These are phyloP conservation scores for Aspergillus neotritici DNA, from an alignment of 2,329 filamentous ascomycete genomes.

Conservation along the genomic window DNA sequence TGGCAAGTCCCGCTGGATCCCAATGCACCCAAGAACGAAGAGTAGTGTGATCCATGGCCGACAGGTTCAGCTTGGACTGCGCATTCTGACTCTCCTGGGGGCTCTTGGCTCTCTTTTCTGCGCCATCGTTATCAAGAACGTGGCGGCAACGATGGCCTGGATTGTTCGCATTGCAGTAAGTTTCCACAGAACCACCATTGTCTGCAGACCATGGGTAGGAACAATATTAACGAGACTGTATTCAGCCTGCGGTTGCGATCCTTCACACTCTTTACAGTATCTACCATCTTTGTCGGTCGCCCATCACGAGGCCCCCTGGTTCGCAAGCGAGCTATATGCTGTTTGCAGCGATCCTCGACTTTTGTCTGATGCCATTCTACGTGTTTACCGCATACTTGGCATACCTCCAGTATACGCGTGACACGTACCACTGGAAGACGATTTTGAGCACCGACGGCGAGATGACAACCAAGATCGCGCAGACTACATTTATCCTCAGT, in stretches of 20 bases:
- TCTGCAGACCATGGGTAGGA: too few species aligned
- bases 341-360: constrained; percentile 71
- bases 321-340: constrained; percentile 86
- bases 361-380: constrained; percentile 59
- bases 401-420: constrained; percentile 45
- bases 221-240: too few species aligned
- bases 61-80: constrained; percentile 61
- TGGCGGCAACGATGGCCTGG: constrained; percentile 62
- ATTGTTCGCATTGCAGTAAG: constrained; percentile 71
- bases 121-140: constrained; percentile 68
- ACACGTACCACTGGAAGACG: constrained; percentile 58
- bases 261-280: constrained; percentile 70
- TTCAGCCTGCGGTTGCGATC: constrained; percentile 67
- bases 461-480: constrained; percentile 55
- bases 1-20: constrained; percentile 55
- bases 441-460: constrained; percentile 53
- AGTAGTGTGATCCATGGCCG: constrained; percentile 64
- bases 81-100: constrained; percentile 61
- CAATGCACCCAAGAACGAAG: constrained; percentile 67
- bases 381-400: constrained; percentile 54
- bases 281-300: constrained; percentile 69
- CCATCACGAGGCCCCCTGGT: constrained; percentile 65
- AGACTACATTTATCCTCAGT: constrained; percentile 63
- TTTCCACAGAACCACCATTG: constrained; percentile 8
- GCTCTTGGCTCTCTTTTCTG: constrained; percentile 67